A percentile compares a stretch with the other conserved stretches of the same genome.
Conservation (phyloP, 1,284 basidiomycete genomes). For the Ceratobasidium papillatum region DNA sequence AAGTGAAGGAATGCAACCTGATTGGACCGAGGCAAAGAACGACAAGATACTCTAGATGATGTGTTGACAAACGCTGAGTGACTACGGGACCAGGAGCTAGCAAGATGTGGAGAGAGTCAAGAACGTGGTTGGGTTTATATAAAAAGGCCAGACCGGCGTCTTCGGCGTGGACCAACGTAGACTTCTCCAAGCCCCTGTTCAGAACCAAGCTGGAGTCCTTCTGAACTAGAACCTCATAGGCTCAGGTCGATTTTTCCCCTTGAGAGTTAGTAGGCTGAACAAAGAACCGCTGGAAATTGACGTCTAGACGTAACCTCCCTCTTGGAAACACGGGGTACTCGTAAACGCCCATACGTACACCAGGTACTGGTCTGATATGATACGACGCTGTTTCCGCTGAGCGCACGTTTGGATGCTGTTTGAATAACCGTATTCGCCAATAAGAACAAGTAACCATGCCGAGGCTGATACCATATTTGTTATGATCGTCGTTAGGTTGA, state of each 20-base stretch:
- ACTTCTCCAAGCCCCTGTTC: not conserved
- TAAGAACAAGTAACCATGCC: too few relatives aligned
- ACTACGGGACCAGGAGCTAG: not conserved
- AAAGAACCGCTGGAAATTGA: not conserved
- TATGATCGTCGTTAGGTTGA: too few relatives aligned
- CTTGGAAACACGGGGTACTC: not conserved
- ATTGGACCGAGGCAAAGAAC: not conserved
- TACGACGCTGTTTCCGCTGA: too few relatives aligned
- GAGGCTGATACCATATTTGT: too few relatives aligned
- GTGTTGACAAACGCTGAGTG: too few relatives aligned
- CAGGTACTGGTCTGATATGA: too few relatives aligned
- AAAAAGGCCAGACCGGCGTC: not conserved
- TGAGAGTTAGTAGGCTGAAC: not conserved
- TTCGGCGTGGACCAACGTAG: not conserved
- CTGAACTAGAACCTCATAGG: not conserved
- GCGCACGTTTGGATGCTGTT: too few relatives aligned
- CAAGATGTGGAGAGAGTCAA: not conserved
- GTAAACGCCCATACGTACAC: too few relatives aligned
- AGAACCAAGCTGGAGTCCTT: not conserved
- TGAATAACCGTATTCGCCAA: too few relatives aligned
- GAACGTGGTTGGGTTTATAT: not conserved
- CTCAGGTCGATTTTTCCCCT: not conserved
- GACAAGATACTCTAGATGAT: not conserved
- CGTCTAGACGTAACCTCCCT: too few relatives aligned
- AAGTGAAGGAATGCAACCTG: not conserved